Percentiles rank a stretch among this genome's conserved stretches.
Evolutionary conservation across 176 grass and related monocot genomes (phyloP).

Genomic region (Luzula sylvatica): DNA sequence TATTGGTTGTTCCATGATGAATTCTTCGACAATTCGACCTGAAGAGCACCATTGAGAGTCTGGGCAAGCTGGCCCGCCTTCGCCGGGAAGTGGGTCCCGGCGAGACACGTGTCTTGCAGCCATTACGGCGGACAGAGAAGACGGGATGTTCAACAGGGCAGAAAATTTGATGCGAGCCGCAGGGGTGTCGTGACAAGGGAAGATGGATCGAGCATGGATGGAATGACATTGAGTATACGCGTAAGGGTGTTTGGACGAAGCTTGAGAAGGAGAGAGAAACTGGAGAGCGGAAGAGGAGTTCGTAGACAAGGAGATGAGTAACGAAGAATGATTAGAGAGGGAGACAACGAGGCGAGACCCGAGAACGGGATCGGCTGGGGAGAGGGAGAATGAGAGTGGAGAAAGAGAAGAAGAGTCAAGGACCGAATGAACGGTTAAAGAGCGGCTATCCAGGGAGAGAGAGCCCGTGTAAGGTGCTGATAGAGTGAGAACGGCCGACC

Average conservation of each 20-base stretch:
- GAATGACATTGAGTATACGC: slow-evolving; percentile 93
- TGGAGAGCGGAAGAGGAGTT: slow-evolving; percentile 1
- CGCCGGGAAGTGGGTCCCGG: slow-evolving; percentile 39
- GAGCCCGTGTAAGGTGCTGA: not conserved
- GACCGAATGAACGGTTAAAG: slow-evolving; percentile 10
- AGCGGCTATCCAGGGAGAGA: slow-evolving; percentile 15
- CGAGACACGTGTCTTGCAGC: slow-evolving; percentile 49
- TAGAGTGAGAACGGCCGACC: slow-evolving; percentile 21
- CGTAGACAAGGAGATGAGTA: slow-evolving; percentile 3
- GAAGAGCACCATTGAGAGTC: slow-evolving; percentile 61
- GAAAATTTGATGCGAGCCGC: slow-evolving; percentile 62
- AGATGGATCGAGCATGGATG: slow-evolving; percentile 85
- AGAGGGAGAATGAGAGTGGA: not conserved
- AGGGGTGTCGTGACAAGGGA: slow-evolving; percentile 81
- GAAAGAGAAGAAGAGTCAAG: not conserved
- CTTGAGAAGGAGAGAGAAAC: slow-evolving; percentile 1
- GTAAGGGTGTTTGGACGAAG: slow-evolving; percentile 10
- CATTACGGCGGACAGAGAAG: slow-evolving; percentile 66
- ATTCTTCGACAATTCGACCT: slow-evolving; percentile 67
- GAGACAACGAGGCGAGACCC: not conserved
- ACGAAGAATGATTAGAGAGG: not conserved
- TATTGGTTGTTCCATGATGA: slow-evolving; percentile 79
- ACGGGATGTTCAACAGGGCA: slow-evolving; percentile 57
- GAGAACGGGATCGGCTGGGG: not conserved
- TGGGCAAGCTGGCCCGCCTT: slow-evolving; percentile 37